Evolutionary conservation across 352 stramenopile genomes (phyloP).

Genomic region (Pythium aristosporum): DNA sequence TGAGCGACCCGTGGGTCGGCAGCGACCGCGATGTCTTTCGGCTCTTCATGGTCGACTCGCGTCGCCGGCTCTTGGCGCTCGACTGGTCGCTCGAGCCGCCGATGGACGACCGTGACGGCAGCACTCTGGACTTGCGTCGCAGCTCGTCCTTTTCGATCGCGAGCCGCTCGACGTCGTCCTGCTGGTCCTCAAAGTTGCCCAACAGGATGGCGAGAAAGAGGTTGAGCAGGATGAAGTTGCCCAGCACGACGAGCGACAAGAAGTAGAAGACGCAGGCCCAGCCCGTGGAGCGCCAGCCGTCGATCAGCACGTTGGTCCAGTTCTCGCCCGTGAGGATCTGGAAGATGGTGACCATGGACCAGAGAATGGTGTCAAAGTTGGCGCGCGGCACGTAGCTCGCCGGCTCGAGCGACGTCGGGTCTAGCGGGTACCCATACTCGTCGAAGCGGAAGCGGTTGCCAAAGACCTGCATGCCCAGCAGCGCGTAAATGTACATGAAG

Average conservation of each 20-base stretch:
- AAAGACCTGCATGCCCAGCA: conserved; percentile 86
- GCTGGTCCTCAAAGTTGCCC: conserved; percentile 80
- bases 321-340: conserved; percentile 92
- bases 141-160: conserved; percentile 38
- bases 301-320: conserved; percentile 91
- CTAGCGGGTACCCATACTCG: conserved; percentile 21
- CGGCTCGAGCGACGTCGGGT: conserved; percentile 33
- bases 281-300: conserved; percentile 73
- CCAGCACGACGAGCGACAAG: conserved; percentile 81
- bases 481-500: conserved; percentile 85
- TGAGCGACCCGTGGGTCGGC: neutral
- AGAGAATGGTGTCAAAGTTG: conserved; percentile 34
- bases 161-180: conserved; percentile 45
- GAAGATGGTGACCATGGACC: conserved; percentile 36
- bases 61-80: neutral
- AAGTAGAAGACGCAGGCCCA: conserved; percentile 76
- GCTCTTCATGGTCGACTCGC: neutral
- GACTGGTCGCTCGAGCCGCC: neutral
- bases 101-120: conserved; percentile 7
- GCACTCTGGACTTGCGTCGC: conserved; percentile 36
- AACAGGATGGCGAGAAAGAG: conserved; percentile 93
- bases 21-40: neutral
- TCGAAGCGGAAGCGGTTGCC: conserved; percentile 63
- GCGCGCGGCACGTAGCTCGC: conserved; percentile 21
- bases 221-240: conserved; percentile 91